Percentiles rank a stretch among this genome's conserved stretches.
These are phyloP conservation scores for Tetratostichococcus sp. DNA, from an alignment of 139 green algal genomes.

Conservation along the genomic window DNA sequence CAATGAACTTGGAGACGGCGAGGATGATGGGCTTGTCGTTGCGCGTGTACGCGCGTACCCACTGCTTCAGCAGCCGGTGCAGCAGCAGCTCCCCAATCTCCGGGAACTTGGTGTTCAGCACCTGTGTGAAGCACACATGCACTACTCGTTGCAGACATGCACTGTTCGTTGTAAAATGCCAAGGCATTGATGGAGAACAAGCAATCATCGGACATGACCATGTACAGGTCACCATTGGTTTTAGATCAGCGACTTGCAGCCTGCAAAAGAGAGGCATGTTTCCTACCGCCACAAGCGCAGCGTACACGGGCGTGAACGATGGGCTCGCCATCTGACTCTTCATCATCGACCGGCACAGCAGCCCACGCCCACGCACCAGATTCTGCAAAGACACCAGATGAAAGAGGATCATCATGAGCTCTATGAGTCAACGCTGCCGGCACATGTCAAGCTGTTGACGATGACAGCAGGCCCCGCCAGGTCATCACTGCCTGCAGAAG, in stretches of 20 bases:
- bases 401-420: too few species aligned
- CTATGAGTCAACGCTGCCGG: too few species aligned
- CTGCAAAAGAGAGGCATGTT: background rate
- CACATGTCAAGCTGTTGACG: too few species aligned
- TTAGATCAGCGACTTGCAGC: too few species aligned
- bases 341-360: constrained; percentile 89
- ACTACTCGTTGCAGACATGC: too few species aligned
- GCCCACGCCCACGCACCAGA: constrained; percentile 79
- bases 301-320: constrained; percentile 84
- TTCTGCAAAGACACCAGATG: constrained; percentile 73
- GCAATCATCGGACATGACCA: too few species aligned
- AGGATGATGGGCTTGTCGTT: constrained; percentile 94
- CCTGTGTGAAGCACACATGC: background rate
- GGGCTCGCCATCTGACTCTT: constrained; percentile 91
- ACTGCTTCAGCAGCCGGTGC: constrained; percentile 71
- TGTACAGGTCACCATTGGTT: too few species aligned
- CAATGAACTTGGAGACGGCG: constrained; percentile 83
- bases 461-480: too few species aligned
- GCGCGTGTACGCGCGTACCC: constrained; percentile 88
- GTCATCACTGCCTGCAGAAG: too few species aligned
- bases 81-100: constrained; percentile 76
- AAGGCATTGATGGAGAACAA: too few species aligned
- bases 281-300: constrained; percentile 79
- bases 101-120: constrained; percentile 96
- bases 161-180: too few species aligned